These are phyloP conservation scores for Flueggea neowawraea DNA, from an alignment of 441 rosid species.

Conservation along the genomic window DNA sequence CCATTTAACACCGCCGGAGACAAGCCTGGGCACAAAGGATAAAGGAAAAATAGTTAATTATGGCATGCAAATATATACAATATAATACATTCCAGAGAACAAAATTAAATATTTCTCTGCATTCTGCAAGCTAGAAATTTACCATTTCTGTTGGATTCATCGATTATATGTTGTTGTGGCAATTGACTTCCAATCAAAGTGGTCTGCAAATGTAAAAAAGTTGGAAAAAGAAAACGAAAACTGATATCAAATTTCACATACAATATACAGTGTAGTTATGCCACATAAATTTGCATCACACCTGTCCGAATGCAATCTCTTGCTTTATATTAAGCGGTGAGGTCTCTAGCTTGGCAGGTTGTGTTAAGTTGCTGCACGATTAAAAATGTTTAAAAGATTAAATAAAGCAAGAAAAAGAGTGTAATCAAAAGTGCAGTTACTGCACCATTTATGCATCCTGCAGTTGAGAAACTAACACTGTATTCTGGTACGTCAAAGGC, in stretches of 20 bases:
- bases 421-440: not conserved
- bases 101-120: not conserved
- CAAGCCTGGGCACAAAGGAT: slow-evolving; percentile 50
- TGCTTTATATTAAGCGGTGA: slow-evolving; percentile 24
- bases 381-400: slow-evolving; percentile 7
- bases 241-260: not conserved
- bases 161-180: slow-evolving; percentile 18
- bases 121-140: slow-evolving; percentile 6
- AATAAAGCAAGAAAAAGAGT: not conserved
- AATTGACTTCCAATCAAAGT: slow-evolving; percentile 26
- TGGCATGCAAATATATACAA: not conserved
- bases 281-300: slow-evolving; percentile 23
- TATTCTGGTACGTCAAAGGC: slow-evolving; percentile 22
- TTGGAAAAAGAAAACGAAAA: not conserved
- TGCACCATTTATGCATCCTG: not conserved
- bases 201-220: slow-evolving; percentile 21
- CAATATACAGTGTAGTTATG: not conserved
- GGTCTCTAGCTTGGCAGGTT: slow-evolving; percentile 20
- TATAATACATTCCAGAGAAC: not conserved
- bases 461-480: slow-evolving; percentile 20
- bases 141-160: slow-evolving; percentile 43
- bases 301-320: slow-evolving; percentile 31
- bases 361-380: slow-evolving; percentile 39
- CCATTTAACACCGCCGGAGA: slow-evolving; percentile 31
- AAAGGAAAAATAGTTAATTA: slow-evolving; percentile 6